phyloP scores from a whole-genome alignment of 1,284 basidiomycete genomes.

The Wolfiporia cocos region DNA sequence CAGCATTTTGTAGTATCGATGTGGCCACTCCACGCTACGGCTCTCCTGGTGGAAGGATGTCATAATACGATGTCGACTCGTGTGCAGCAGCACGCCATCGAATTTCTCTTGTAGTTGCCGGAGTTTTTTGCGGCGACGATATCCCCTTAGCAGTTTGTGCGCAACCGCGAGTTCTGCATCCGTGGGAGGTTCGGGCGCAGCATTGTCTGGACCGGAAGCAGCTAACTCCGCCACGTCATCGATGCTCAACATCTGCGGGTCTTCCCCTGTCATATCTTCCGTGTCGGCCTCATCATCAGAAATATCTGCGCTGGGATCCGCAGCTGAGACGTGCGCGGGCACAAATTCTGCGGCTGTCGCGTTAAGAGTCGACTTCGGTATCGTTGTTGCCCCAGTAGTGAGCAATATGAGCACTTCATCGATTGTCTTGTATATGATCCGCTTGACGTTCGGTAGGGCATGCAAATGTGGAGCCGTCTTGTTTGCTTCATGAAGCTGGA shows the following conservation, averaged over 20 bases:
- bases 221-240: too few species aligned
- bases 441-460: constrained; percentile 18
- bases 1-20: constrained; percentile 31
- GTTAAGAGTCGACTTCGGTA: constrained; percentile 8
- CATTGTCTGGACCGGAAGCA: constrained; percentile 9
- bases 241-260: too few species aligned
- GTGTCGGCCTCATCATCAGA: constrained; percentile 8
- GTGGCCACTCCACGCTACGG: constrained; percentile 28
- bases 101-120: neutral
- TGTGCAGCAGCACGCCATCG: neutral
- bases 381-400: constrained; percentile 3
- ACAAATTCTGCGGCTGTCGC: constrained; percentile 18
- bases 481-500: constrained; percentile 25
- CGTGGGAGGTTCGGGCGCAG: constrained; percentile 16
- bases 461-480: constrained; percentile 5
- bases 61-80: constrained; percentile 1
- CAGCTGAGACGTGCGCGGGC: too few species aligned
- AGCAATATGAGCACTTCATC: constrained; percentile 22
- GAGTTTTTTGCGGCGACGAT: too few species aligned
- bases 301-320: too few species aligned
- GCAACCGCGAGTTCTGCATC: constrained; percentile 27
- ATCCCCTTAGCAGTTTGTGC: neutral
- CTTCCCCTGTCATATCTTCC: constrained; percentile 6
- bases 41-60: constrained; percentile 26
- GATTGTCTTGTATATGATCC: constrained; percentile 26